Conservation (phyloP, 2,329 filamentous ascomycete species). For the Daldinia eschscholtzii region DNA sequence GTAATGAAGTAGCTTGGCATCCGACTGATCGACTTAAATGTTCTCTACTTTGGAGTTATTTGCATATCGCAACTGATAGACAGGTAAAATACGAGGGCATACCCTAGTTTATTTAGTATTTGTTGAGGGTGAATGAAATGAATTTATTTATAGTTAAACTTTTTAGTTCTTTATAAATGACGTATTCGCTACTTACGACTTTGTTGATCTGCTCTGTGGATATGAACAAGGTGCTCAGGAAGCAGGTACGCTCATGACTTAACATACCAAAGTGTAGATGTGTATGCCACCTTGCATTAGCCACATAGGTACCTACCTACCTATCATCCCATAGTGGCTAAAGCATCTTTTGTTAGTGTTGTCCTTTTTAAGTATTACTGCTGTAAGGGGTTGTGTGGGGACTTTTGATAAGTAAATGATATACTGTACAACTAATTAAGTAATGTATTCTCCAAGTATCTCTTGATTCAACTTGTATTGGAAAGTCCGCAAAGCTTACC, state of each 20-base stretch:
- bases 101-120: conserved; percentile 3
- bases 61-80: conserved; percentile 24
- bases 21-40: conserved; percentile 28
- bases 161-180: no score
- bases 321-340: conserved; percentile 26
- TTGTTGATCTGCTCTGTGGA: not conserved
- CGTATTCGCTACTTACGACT: no score
- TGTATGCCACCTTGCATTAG: conserved; percentile 26
- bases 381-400: conserved; percentile 34
- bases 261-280: not conserved
- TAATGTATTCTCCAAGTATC: conserved; percentile 14
- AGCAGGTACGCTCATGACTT: not conserved
- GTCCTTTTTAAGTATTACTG: conserved; percentile 26
- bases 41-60: conserved; percentile 26
- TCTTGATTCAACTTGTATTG: not conserved
- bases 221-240: not conserved
- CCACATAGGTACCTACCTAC: conserved; percentile 18
- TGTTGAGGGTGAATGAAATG: not conserved
- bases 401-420: conserved; percentile 15
- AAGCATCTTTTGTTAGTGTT: conserved; percentile 12
- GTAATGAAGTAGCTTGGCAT: conserved; percentile 36
- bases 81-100: conserved; percentile 24
- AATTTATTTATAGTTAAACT: no score
- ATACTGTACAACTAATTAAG: conserved; percentile 12
- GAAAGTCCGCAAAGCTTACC: not conserved